Base-by-base conservation (phyloP, 2,329 filamentous ascomycete genomes). In the Phialophora tarda region DNA sequence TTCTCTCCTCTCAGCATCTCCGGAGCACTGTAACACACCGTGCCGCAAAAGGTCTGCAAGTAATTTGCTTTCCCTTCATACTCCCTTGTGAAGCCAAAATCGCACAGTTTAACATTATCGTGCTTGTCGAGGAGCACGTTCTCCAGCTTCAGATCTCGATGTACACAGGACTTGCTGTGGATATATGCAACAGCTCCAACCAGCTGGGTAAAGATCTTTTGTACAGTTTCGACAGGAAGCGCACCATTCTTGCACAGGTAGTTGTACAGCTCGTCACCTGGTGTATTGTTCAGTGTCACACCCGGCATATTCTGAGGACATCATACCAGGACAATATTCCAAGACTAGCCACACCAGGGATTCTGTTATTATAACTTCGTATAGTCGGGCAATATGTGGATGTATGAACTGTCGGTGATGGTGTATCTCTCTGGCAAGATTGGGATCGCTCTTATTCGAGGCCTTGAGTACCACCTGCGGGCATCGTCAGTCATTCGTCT, bases 1-100 rank as follows among this genome's bases (percentile, higher is more conserved):
- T 96, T 98, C 78, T 99, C 95, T 47, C 93, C 95, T 78, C 95
- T 97, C 48, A 99, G 84, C 95, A 99, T 99, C 79, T 99, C 95
- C 1, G 95, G 95, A 2, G 95, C 95, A 62, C 93, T 97, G 79
- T 99, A 99, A 81, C 94, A 98, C 69, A 99, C 90, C 0, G 95
- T 99, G 4, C 95, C 95, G 77, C 95, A 99, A 79, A 97, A 99
- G 1, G 95, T 99, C 78, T 98, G 94, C 63, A 99, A 81, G 75
- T 98, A 94, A 77, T 93, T 98, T 32, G 92, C 87, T 74, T 96
- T 93, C 67, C 94, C 94, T 78, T 97, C 93, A 78, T 99, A 99
- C 80, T 99, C 95, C 71, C 95, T 86, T 11, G 95, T 99, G 76
- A 99, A 99, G 21, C 95, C 95, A 81, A 99, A 99, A 77, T 99